Conservation (phyloP, 352 stramenopile species). For the Phytopythium helicoides region DNA sequence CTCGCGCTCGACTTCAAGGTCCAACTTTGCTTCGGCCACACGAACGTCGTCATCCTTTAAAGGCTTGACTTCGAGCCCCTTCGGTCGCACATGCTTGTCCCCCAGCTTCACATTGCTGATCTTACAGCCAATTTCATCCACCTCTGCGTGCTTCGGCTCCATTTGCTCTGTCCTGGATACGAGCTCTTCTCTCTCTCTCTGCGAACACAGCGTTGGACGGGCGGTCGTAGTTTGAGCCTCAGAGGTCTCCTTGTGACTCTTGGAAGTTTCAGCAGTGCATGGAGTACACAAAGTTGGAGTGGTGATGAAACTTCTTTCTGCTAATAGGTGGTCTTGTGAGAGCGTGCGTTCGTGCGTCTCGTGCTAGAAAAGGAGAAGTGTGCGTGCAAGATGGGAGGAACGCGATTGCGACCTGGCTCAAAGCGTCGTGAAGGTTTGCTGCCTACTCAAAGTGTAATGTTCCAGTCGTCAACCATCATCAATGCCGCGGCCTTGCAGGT, state of each 20-base stretch:
- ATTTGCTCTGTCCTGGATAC: constrained; percentile 16
- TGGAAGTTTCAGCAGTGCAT: too few relatives aligned
- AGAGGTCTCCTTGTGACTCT: too few relatives aligned
- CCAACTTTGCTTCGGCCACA: constrained; percentile 67
- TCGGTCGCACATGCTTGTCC: constrained; percentile 41
- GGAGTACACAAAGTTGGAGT: too few relatives aligned
- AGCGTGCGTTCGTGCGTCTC: too few relatives aligned
- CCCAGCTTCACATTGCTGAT: constrained; percentile 63
- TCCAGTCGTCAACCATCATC: constrained; percentile 53
- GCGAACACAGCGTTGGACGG: too few relatives aligned
- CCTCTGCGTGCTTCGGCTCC: constrained; percentile 60
- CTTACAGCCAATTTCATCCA: constrained; percentile 63
- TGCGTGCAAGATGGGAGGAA: background rate
- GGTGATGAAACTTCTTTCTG: too few relatives aligned
- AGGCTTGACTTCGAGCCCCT: constrained; percentile 46
- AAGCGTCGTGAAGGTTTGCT: constrained; percentile 2
- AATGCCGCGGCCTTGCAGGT: constrained; percentile 75
- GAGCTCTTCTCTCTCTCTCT: too few relatives aligned
- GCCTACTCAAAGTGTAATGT: constrained; percentile 14
- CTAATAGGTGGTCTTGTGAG: too few relatives aligned
- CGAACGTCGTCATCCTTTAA: constrained; percentile 48
- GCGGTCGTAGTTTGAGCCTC: too few relatives aligned
- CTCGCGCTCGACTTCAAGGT: constrained; percentile 80
- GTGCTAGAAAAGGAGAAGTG: too few relatives aligned
- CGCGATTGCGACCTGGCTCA: background rate